Evolutionary conservation across 208 protist genomes (phyloP).

Genomic region (Balamuthia mandrillaris): DNA sequence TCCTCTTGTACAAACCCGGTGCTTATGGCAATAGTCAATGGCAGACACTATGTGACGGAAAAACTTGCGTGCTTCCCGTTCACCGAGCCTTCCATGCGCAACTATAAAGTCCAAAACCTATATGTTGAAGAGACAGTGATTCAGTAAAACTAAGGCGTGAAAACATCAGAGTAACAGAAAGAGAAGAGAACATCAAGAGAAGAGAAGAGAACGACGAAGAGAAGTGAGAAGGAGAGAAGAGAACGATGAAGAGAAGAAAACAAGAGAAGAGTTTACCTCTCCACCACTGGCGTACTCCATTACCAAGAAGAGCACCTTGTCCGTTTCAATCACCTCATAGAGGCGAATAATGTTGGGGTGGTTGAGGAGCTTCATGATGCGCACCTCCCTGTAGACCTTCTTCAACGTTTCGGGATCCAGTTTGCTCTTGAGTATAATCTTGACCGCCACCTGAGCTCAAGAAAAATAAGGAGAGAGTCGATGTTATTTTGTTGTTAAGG

Average conservation of each 20-base stretch:
- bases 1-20: constrained; percentile 67
- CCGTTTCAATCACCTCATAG: constrained; percentile 31
- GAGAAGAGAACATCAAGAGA: too few species aligned
- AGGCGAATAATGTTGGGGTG: constrained; percentile 41
- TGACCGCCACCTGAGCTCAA: not conserved
- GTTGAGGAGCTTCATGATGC: constrained; percentile 29
- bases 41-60: constrained; percentile 90
- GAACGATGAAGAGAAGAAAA: too few species aligned
- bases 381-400: constrained; percentile 30
- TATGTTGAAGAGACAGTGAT: too few species aligned
- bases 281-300: constrained; percentile 39
- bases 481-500: too few species aligned
- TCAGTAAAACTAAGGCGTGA: too few species aligned
- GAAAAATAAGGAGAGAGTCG: not conserved
- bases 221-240: too few species aligned
- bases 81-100: constrained; percentile 52
- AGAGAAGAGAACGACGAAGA: too few species aligned
- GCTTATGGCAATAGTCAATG: constrained; percentile 83
- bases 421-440: constrained; percentile 39
- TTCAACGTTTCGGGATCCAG: constrained; percentile 16
- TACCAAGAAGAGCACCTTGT: constrained; percentile 22
- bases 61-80: constrained; percentile 63
- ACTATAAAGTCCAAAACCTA: constrained; percentile 64
- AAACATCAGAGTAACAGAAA: too few species aligned
- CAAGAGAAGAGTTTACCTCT: too few species aligned